Evolutionary conservation across 345 rosid species (phyloP), one percentile per base, ranked within the genome.

Genomic region (Durio zibethinus): DNA sequence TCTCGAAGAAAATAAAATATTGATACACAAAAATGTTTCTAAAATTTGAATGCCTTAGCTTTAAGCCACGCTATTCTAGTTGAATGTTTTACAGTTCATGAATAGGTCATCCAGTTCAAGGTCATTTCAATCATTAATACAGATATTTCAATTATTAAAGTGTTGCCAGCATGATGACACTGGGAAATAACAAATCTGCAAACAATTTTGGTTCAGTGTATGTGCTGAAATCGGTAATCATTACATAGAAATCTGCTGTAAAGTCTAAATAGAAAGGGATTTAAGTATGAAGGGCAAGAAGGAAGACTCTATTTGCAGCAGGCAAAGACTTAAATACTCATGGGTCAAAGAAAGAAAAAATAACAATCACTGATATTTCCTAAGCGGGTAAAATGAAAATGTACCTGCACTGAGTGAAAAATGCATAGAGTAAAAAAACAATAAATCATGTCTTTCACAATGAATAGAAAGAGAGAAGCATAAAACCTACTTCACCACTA

Each of bases 401-500:
- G n/a, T n/a, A n/a, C n/a, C 12, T n/a, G 60, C 60, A 54, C 11
- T 3, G 31, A 56, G 15, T 56, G 29, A 23, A 56, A 56, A 10
- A 31, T 27, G 40, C 29, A 12, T 29, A 29, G 65, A 12, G 64
- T 12, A 12, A 45, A 6, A 14, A 23, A 69, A 23, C 20, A 45
- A 23, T 21, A 23, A 11, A 23, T 4, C n/a, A 68, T 40, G 23
- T 31, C 14, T 10, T 50, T 33, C 31, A 36, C 27, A 47, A 29
- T 4, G 3, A 31, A 25, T 29, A 16, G 29, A 57, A 66, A 57
- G 35, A 61, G 52, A 1, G 11, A 76, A 43, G 23, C 33, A 21
- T 6, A 36, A 35, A 67, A 52, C 85, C 27, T 69, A 92, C 97
- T n/a, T n/a, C n/a, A n/a, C 82, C 74, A 60, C 23, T 11, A 10